phyloP scores from a whole-genome alignment of 2,329 filamentous ascomycete species.

The Phyllosticta citribraziliensis region DNA sequence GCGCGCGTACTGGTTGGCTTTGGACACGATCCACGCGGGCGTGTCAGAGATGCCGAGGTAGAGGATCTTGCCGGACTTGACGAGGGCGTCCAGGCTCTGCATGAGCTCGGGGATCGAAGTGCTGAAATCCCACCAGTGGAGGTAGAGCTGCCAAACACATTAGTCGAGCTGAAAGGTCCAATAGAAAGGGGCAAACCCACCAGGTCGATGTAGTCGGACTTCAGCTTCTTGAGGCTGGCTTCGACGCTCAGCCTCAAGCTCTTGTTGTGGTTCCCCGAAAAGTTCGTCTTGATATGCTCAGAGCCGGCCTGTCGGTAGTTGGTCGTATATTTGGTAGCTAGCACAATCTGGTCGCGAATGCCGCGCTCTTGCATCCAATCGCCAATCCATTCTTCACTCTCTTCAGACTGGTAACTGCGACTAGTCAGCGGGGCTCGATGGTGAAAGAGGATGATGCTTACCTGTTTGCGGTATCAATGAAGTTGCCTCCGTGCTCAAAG shows the following conservation, averaged over 20 bases:
- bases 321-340: slow-evolving; percentile 33
- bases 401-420: slow-evolving; percentile 26
- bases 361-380: slow-evolving; percentile 33
- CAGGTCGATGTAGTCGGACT: slow-evolving; percentile 59
- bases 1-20: slow-evolving; percentile 26
- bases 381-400: slow-evolving; percentile 35
- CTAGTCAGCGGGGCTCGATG: too few relatives aligned
- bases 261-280: slow-evolving; percentile 32
- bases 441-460: too few relatives aligned
- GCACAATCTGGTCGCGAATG: slow-evolving; percentile 31
- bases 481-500: slow-evolving; percentile 58
- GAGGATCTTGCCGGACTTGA: slow-evolving; percentile 32
- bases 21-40: slow-evolving; percentile 30
- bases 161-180: not conserved
- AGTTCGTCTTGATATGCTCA: slow-evolving; percentile 25
- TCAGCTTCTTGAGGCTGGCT: slow-evolving; percentile 41
- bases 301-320: slow-evolving; percentile 16
- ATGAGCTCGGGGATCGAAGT: slow-evolving; percentile 36
- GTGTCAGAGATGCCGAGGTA: slow-evolving; percentile 37
- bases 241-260: slow-evolving; percentile 29
- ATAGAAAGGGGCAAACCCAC: not conserved
- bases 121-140: slow-evolving; percentile 35
- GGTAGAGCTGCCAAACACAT: slow-evolving; percentile 16
- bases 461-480: slow-evolving; percentile 38
- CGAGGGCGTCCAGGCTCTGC: slow-evolving; percentile 33